Evolutionary conservation across 1,284 basidiomycete species (phyloP).

Genomic region (Termitomyces sp.): DNA sequence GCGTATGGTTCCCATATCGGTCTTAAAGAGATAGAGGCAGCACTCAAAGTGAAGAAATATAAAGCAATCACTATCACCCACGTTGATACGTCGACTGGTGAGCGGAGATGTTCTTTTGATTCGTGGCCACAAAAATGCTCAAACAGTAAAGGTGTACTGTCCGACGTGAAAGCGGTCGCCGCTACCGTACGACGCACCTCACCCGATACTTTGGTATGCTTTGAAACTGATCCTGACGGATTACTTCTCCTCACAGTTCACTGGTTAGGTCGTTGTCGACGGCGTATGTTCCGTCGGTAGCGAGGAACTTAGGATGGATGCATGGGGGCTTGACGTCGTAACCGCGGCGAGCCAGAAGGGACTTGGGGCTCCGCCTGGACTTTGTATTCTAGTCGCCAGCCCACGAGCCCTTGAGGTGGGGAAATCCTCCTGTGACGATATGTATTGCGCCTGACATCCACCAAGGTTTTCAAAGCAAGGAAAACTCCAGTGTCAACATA

Average conservation of each 20-base stretch:
- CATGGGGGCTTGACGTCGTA: conserved; percentile 91
- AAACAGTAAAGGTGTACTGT: conserved; percentile 65
- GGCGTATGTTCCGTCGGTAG: conserved; percentile 95
- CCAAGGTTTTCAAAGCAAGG: conserved; percentile 64
- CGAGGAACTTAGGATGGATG: conserved; percentile 93
- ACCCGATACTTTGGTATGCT: conserved; percentile 75
- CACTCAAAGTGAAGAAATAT: conserved; percentile 78
- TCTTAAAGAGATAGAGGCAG: conserved; percentile 59
- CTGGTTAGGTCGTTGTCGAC: conserved; percentile 70
- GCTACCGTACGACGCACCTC: conserved; percentile 74
- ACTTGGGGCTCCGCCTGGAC: conserved; percentile 87
- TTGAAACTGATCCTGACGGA: background rate
- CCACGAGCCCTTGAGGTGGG: conserved; percentile 74
- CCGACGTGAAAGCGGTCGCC: conserved; percentile 79
- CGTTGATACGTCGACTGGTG: conserved; percentile 88
- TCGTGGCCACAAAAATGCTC: background rate
- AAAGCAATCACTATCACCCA: conserved; percentile 93
- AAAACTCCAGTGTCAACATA: conserved; percentile 75
- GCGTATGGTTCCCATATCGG: conserved; percentile 76
- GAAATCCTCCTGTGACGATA: conserved; percentile 25
- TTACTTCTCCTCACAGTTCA: background rate
- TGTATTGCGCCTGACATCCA: background rate
- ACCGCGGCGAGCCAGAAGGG: conserved; percentile 94
- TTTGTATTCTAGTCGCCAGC: conserved; percentile 83
- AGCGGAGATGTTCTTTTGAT: conserved; percentile 1